Conservation (phyloP, 2,329 filamentous ascomycete genomes). For the Fusarium abutilonis region DNA sequence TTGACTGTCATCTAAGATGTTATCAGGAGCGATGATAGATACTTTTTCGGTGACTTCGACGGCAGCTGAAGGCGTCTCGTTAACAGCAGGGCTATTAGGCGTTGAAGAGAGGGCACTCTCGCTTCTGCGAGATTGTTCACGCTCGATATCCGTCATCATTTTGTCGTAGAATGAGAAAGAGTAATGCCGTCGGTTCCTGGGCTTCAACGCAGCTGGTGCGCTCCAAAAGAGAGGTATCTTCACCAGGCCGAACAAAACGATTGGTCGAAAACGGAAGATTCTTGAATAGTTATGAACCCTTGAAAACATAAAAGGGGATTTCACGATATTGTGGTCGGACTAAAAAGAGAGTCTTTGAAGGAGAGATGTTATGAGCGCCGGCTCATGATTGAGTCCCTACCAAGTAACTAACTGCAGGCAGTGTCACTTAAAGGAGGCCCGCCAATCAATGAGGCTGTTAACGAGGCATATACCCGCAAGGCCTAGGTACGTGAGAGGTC, state of each 20-base stretch:
- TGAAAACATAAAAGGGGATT: background rate
- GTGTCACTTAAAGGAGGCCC: constrained; percentile 10
- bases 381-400: background rate
- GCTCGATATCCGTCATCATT: constrained; percentile 9
- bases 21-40: constrained; percentile 10
- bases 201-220: background rate
- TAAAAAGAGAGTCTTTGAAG: background rate
- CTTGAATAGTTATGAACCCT: background rate
- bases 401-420: background rate
- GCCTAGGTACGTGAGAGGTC: background rate
- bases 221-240: background rate
- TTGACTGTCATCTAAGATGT: background rate
- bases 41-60: constrained; percentile 32
- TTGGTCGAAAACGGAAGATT: background rate
- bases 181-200: background rate
- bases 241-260: background rate
- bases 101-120: constrained; percentile 18
- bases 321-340: background rate
- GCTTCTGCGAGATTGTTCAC: background rate
- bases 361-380: background rate
- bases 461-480: constrained; percentile 2
- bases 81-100: constrained; percentile 6
- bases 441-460: background rate
- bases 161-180: background rate
- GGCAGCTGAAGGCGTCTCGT: constrained; percentile 3